Evolutionary conservation across 768 basidiomycete species (phyloP), one percentile per base, ranked within the genome.

Genomic region (Kwoniella pini): DNA sequence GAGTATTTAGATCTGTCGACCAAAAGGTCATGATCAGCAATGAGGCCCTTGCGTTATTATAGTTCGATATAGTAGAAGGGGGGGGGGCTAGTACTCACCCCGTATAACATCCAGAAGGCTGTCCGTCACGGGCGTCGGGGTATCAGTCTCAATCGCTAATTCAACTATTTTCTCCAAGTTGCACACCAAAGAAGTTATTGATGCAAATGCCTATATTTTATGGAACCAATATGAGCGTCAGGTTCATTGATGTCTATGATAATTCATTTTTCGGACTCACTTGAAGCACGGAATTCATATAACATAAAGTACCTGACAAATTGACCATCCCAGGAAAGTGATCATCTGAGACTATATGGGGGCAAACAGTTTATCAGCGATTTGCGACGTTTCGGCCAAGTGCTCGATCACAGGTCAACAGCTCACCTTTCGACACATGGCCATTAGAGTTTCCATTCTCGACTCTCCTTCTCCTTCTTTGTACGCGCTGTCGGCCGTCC

Each of bases 231-330:
- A 77, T 67, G 61, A 52, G 70, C n/a, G n/a, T n/a, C n/a, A n/a
- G n/a, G n/a, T n/a, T n/a, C n/a, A n/a, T n/a, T n/a, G n/a, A n/a
- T n/a, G n/a, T n/a, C n/a, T n/a, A n/a, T n/a, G n/a, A n/a, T n/a
- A n/a, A n/a, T 19, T 10, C 40, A 13, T 10, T 5, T 10, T 9
- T 19, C 9, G 6, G 7, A 51, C 66, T 72, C 75, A 74, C 90
- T 84, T 97, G 95, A 10, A 97, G 81, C 2, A 92, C 92, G 12
- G 95, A 93, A 76, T 98, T 95, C 87, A 97, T 90, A 81, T 96
- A 98, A 75, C 95, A 97, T 66, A 95, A 90, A 52, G 92, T 95
- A 11, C 94, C 94, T 9, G 92, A 94, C 36, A 94, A 88, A 71
- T 97, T 97, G 73, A 96, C 89, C 50, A 97, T 87, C 0, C 94